phyloP scores from a whole-genome alignment of 495 filamentous ascomycete species.

The Neurospora discreta region DNA sequence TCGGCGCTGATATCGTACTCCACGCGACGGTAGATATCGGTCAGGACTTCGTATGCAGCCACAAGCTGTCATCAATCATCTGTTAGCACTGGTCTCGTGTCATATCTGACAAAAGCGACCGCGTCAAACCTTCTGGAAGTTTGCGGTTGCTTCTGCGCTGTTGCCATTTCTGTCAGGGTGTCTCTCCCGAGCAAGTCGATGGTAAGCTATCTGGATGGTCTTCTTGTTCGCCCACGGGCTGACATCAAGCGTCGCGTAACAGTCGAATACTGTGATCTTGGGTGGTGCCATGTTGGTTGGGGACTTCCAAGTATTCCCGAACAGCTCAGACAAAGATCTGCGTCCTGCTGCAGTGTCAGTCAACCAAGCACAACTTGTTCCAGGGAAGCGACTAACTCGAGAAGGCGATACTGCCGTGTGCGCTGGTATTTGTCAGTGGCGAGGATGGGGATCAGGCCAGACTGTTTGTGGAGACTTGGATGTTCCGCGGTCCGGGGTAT shows the following conservation, averaged over 20 bases:
- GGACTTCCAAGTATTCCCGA: not conserved
- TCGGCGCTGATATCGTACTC: not conserved
- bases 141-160: not conserved
- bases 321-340: not conserved
- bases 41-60: not conserved
- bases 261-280: not conserved
- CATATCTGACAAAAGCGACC: not conserved
- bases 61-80: not conserved
- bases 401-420: not conserved
- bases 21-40: rapidly evolving
- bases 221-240: not conserved
- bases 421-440: not conserved
- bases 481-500: not conserved
- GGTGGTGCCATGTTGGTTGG: not conserved
- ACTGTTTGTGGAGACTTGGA: not conserved
- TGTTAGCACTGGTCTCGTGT: not conserved
- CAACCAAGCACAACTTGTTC: not conserved
- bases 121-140: not conserved
- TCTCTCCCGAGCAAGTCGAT: not conserved
- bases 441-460: not conserved
- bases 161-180: not conserved
- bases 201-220: not conserved
- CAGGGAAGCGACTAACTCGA: not conserved
- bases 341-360: not conserved
- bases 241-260: not conserved